A percentile compares a stretch with the other conserved stretches of the same genome.
Conservation (phyloP, 805 yeast genomes). For the Grigorovia transvaalensis region DNA sequence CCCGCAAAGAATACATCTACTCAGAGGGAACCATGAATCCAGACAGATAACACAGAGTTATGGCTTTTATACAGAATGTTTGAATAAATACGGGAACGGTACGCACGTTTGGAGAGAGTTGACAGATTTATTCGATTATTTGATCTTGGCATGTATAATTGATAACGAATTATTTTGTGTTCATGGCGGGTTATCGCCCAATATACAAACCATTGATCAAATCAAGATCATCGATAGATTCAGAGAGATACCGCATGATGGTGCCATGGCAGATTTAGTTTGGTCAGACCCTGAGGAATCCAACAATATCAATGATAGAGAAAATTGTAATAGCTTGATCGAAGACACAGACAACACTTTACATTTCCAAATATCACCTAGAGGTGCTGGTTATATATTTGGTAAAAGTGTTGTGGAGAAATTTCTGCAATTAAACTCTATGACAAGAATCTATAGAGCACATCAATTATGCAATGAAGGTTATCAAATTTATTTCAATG, state of each 20-base stretch:
- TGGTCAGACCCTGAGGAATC: conserved; percentile 98
- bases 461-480: conserved; percentile 98
- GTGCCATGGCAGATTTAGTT: conserved; percentile 97
- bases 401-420: conserved; percentile 85
- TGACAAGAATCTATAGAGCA: conserved; percentile 80
- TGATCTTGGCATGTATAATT: conserved; percentile 81
- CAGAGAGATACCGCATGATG: conserved; percentile 95
- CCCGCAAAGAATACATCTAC: conserved; percentile 70
- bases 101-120: conserved; percentile 77
- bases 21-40: conserved; percentile 94
- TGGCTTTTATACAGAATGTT: conserved; percentile 92
- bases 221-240: conserved; percentile 83
- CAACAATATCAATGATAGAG: conserved; percentile 35
- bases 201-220: conserved; percentile 88
- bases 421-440: conserved; percentile 65
- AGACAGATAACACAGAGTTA: conserved; percentile 94
- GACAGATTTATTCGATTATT: conserved; percentile 86
- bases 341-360: conserved; percentile 17
- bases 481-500: conserved; percentile 81
- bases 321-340: conserved; percentile 5
- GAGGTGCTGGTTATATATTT: conserved; percentile 98
- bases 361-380: conserved; percentile 80
- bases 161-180: conserved; percentile 87
- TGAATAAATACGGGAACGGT: conserved; percentile 70
- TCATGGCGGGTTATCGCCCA: conserved; percentile 95